phyloP scores from a whole-genome alignment of 139 green algal species.

The Chlamydomonas asymmetrica region DNA sequence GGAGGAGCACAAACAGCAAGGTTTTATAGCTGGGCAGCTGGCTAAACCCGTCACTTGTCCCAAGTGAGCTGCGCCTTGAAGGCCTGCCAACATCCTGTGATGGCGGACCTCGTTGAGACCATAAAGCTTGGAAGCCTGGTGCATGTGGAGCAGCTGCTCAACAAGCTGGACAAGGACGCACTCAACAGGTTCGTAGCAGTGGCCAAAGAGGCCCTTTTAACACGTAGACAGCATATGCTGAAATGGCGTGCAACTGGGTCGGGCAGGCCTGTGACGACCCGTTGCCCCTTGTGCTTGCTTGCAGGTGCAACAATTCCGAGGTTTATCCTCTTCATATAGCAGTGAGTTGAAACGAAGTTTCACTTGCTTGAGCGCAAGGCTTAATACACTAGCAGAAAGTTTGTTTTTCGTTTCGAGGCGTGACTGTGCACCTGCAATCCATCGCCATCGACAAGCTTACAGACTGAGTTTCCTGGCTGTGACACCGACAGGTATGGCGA shows the following conservation, averaged over 20 bases:
- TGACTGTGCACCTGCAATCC: neutral
- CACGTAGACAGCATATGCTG: neutral
- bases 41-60: too few species aligned
- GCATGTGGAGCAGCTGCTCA: slow-evolving; percentile 21
- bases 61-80: too few species aligned
- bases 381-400: neutral
- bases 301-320: slow-evolving; percentile 32
- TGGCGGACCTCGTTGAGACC: slow-evolving; percentile 29
- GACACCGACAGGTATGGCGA: slow-evolving; percentile 56
- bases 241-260: too few species aligned
- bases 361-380: neutral
- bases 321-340: slow-evolving; percentile 40
- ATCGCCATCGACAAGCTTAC: neutral
- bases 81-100: too few species aligned
- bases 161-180: slow-evolving; percentile 22
- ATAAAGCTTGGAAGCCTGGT: slow-evolving; percentile 20
- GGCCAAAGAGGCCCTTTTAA: neutral
- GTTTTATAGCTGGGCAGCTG: too few species aligned
- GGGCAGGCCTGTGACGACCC: neutral
- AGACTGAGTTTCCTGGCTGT: neutral
- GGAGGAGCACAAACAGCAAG: too few species aligned
- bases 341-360: slow-evolving; percentile 1
- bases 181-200: slow-evolving; percentile 33
- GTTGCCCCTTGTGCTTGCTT: neutral
- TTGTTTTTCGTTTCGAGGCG: neutral